These are phyloP conservation scores for Populus hybrid DNA, from an alignment of 441 rosid genomes.

Conservation along the genomic window DNA sequence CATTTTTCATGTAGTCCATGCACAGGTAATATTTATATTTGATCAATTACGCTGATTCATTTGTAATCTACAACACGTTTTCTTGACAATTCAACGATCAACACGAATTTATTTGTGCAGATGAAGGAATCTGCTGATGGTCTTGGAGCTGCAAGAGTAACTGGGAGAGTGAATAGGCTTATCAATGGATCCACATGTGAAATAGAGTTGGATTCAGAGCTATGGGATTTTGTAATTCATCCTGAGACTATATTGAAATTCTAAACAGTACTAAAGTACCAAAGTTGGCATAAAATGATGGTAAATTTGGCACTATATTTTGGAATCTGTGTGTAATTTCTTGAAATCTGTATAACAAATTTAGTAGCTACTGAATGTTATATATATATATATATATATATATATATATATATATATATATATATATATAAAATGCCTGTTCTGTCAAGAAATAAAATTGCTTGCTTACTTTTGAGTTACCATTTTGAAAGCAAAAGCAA, in stretches of 20 bases:
- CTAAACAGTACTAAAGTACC: background rate
- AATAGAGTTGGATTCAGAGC: conserved; percentile 17
- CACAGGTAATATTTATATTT: conserved; percentile 27
- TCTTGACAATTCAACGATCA: background rate
- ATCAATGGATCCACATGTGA: conserved; percentile 27
- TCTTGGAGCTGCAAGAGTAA: conserved; percentile 28
- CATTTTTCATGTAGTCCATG: conserved; percentile 33
- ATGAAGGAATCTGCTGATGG: conserved; percentile 17
- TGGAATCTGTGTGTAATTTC: too few relatives aligned
- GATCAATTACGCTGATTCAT: background rate
- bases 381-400: too few relatives aligned
- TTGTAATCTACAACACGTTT: background rate
- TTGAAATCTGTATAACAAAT: too few relatives aligned
- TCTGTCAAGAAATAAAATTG: too few relatives aligned
- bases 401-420: too few relatives aligned
- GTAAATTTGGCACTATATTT: too few relatives aligned
- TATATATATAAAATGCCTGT: too few relatives aligned
- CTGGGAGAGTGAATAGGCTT: conserved; percentile 35
- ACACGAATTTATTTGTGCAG: conserved; percentile 13
- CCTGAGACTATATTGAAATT: conserved; percentile 18
- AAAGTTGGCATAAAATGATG: too few relatives aligned
- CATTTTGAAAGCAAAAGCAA: too few relatives aligned
- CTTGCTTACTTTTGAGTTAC: too few relatives aligned
- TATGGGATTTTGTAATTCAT: conserved; percentile 28
- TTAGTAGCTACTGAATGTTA: too few relatives aligned